phyloP scores from a whole-genome alignment of 306 rosid genomes.

The Cucurbita ficifolia region DNA sequence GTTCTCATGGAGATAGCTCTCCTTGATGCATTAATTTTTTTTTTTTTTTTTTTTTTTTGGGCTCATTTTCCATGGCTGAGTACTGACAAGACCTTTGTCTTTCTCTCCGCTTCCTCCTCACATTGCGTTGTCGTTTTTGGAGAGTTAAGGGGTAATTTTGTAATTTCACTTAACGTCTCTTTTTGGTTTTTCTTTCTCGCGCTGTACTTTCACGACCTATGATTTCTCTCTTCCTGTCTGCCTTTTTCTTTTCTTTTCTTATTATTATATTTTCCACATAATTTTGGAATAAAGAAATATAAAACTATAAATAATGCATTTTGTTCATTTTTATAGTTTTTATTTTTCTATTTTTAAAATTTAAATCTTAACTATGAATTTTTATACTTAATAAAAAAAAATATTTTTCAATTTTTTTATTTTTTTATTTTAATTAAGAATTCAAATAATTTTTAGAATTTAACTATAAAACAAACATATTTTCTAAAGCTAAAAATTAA shows the following conservation, averaged over 20 bases:
- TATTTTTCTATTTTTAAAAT: too few species aligned
- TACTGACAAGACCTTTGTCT: slow-evolving; percentile 26
- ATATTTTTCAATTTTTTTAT: too few species aligned
- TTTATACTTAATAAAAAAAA: too few species aligned
- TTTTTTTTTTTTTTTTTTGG: background rate
- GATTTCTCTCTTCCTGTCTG: background rate
- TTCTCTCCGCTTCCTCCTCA: slow-evolving; percentile 12
- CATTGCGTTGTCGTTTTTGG: slow-evolving; percentile 25
- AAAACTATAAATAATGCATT: background rate
- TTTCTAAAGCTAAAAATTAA: too few species aligned
- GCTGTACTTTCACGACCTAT: slow-evolving; percentile 2
- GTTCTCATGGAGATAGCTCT: slow-evolving; percentile 9
- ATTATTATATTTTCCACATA: background rate
- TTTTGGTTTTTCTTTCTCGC: background rate
- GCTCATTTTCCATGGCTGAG: slow-evolving; percentile 1
- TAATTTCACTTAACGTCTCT: slow-evolving; percentile 2
- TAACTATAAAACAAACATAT: too few species aligned
- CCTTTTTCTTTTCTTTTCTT: background rate
- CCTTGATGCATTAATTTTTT: background rate
- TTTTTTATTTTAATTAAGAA: too few species aligned
- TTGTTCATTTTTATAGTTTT: background rate
- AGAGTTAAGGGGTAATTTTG: slow-evolving; percentile 12
- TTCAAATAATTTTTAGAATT: too few species aligned
- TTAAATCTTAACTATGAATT: too few species aligned
- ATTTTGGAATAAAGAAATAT: background rate